Percentiles rank a stretch among this genome's conserved stretches.
These are phyloP conservation scores for Cordia subcordata DNA, from an alignment of 257 asterid genomes.

Conservation along the genomic window DNA sequence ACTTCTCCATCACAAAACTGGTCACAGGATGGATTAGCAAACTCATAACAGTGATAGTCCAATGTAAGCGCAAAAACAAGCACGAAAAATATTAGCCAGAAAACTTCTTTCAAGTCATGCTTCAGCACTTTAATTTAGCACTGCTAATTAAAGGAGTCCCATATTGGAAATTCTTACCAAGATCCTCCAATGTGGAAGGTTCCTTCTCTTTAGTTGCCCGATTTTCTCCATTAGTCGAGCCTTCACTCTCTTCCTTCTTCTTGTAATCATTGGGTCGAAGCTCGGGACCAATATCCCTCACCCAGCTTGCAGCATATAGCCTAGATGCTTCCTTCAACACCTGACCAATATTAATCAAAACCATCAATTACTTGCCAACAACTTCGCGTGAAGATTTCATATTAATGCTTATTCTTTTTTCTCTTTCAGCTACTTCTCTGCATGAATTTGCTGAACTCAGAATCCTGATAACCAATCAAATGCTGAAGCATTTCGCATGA, in stretches of 20 bases:
- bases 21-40: too few species aligned
- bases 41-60: too few species aligned
- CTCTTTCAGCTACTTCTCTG: too few species aligned
- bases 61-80: too few species aligned
- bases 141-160: not conserved
- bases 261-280: constrained; percentile 80
- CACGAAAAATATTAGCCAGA: too few species aligned
- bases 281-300: constrained; percentile 89
- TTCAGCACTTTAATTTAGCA: too few species aligned
- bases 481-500: too few species aligned
- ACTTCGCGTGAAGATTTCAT: not conserved
- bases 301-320: constrained; percentile 90
- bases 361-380: not conserved
- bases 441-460: too few species aligned
- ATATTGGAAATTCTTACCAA: constrained; percentile 40
- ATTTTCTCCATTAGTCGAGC: constrained; percentile 18
- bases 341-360: constrained; percentile 24
- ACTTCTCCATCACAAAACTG: too few species aligned
- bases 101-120: too few species aligned
- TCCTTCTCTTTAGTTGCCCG: constrained; percentile 37
- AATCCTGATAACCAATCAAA: too few species aligned
- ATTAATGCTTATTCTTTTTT: not conserved
- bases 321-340: constrained; percentile 81
- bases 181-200: constrained; percentile 86
- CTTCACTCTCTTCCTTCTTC: constrained; percentile 35